Evolutionary conservation across 2,329 filamentous ascomycete species (phyloP).

Genomic region (Colletotrichum kahawae): DNA sequence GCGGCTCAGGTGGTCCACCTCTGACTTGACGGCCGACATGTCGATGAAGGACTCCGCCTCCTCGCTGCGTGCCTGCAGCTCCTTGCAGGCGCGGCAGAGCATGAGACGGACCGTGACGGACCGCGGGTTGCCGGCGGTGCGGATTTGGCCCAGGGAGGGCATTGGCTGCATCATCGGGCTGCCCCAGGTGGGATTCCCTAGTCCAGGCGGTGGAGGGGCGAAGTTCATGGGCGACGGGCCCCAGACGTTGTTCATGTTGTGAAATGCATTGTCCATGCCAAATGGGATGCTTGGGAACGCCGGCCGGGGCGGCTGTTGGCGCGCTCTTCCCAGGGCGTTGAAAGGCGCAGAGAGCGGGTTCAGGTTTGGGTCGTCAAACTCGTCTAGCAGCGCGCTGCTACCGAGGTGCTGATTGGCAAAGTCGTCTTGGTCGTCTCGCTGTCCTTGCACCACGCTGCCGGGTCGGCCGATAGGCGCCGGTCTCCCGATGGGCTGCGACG

Average conservation of each 20-base stretch:
- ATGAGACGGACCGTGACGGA: conserved; percentile 70
- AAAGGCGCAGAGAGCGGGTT: conserved; percentile 41
- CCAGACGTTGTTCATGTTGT: conserved; percentile 44
- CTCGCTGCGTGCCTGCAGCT: conserved; percentile 46
- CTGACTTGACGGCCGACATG: conserved; percentile 69
- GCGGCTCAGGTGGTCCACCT: conserved; percentile 37
- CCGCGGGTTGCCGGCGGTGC: conserved; percentile 11
- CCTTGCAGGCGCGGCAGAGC: conserved; percentile 80
- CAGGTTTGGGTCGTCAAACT: conserved; percentile 65
- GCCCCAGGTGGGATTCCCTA: conserved; percentile 45
- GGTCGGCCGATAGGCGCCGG: conserved; percentile 90
- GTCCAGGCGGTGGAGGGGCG: conserved; percentile 47
- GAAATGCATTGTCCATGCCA: conserved; percentile 43
- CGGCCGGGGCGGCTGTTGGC: conserved; percentile 55
- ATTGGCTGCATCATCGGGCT: conserved; percentile 14
- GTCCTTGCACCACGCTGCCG: conserved; percentile 69
- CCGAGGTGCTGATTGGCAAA: conserved; percentile 81
- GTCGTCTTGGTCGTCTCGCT: conserved; percentile 62
- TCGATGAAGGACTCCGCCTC: conserved; percentile 71
- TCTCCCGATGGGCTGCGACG: conserved; percentile 77
- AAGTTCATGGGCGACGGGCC: conserved; percentile 39
- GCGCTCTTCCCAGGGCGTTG: conserved; percentile 34
- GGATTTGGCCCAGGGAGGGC: conserved; percentile 6
- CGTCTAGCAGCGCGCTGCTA: conserved; percentile 85
- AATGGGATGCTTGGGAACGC: conserved; percentile 48